phyloP scores from a whole-genome alignment of 768 basidiomycete genomes.

The Auriscalpium vulgare region DNA sequence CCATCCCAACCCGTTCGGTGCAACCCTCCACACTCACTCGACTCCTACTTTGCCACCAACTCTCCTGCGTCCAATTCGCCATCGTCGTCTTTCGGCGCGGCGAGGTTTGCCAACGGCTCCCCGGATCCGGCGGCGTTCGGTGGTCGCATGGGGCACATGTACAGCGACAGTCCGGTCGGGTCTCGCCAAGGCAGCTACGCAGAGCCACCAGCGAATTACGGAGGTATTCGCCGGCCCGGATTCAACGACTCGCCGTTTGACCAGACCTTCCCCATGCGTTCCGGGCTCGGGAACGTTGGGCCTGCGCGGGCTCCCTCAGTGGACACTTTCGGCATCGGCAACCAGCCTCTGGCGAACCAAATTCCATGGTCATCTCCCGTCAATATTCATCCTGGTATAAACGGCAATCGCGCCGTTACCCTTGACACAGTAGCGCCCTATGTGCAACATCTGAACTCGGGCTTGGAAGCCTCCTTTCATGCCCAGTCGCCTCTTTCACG shows the following conservation, averaged over 20 bases:
- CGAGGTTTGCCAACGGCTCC: slow-evolving; percentile 56
- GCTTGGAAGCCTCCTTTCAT: slow-evolving; percentile 6
- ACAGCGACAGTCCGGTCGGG: slow-evolving; percentile 7
- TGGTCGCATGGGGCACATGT: slow-evolving; percentile 33
- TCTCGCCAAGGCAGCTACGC: slow-evolving; percentile 7
- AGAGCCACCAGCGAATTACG: background rate
- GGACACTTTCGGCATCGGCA: background rate
- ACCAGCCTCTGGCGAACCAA: background rate
- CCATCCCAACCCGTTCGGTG: slow-evolving; percentile 52
- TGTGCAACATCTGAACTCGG: background rate
- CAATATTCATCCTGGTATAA: background rate
- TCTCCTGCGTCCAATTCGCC: slow-evolving; percentile 63
- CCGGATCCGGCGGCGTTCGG: slow-evolving; percentile 59
- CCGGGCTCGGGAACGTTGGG: background rate
- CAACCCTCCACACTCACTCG: slow-evolving; percentile 62
- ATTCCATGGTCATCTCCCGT: background rate
- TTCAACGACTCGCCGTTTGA: slow-evolving; percentile 11
- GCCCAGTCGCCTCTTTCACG: slow-evolving; percentile 6
- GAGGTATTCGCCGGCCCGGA: slow-evolving; percentile 4
- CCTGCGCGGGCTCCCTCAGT: background rate
- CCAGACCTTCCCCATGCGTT: slow-evolving; percentile 6
- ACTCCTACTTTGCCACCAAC: slow-evolving; percentile 45
- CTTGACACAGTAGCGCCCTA: slow-evolving; percentile 10
- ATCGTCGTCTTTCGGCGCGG: slow-evolving; percentile 60
- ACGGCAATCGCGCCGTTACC: slow-evolving; percentile 2